Percentiles rank a stretch among this genome's conserved stretches.
Conservation (phyloP, 1,139 yeast species). For the Kluyveromyces marxianus region DNA sequence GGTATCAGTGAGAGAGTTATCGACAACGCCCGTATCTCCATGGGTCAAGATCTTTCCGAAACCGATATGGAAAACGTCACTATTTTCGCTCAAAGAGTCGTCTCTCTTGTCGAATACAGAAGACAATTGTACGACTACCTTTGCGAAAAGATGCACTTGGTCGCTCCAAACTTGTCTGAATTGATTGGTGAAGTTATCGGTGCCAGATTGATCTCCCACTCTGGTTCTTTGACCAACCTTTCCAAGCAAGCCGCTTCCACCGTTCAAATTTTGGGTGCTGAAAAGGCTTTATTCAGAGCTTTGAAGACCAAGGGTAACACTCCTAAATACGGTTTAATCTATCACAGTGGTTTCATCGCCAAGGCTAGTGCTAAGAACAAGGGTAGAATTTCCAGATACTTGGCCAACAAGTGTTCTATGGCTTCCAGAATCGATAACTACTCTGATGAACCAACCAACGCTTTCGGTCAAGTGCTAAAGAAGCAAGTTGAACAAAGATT, state of each 20-base stretch:
- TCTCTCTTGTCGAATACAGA: slow-evolving; percentile 88
- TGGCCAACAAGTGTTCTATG: slow-evolving; percentile 97
- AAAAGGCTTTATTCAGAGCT: slow-evolving; percentile 97
- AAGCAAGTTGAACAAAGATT: slow-evolving; percentile 97
- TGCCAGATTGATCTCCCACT: slow-evolving; percentile 95
- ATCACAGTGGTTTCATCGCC: slow-evolving; percentile 95
- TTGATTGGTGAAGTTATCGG: slow-evolving; percentile 98
- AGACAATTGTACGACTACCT: slow-evolving; percentile 79
- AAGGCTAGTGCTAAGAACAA: slow-evolving; percentile 95
- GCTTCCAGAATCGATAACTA: slow-evolving; percentile 98
- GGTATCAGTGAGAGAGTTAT: slow-evolving; percentile 88
- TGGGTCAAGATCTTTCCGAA: slow-evolving; percentile 98
- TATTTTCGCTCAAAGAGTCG: slow-evolving; percentile 91
- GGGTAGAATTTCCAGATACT: slow-evolving; percentile 97
- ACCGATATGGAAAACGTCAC: slow-evolving; percentile 86
- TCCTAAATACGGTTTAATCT: slow-evolving; percentile 94
- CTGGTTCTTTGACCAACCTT: slow-evolving; percentile 92
- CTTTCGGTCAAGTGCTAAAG: slow-evolving; percentile 85
- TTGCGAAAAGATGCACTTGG: slow-evolving; percentile 92
- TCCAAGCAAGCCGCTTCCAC: slow-evolving; percentile 99
- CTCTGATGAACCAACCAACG: slow-evolving; percentile 76
- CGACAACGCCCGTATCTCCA: slow-evolving; percentile 88
- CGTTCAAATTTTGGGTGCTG: slow-evolving; percentile 97
- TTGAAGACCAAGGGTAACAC: slow-evolving; percentile 97
- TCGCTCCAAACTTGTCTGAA: slow-evolving; percentile 95